A percentile compares a stretch with the other conserved stretches of the same genome.
These are phyloP conservation scores for Cymodocea nodosa DNA, from an alignment of 116 monocot species.

Conservation along the genomic window DNA sequence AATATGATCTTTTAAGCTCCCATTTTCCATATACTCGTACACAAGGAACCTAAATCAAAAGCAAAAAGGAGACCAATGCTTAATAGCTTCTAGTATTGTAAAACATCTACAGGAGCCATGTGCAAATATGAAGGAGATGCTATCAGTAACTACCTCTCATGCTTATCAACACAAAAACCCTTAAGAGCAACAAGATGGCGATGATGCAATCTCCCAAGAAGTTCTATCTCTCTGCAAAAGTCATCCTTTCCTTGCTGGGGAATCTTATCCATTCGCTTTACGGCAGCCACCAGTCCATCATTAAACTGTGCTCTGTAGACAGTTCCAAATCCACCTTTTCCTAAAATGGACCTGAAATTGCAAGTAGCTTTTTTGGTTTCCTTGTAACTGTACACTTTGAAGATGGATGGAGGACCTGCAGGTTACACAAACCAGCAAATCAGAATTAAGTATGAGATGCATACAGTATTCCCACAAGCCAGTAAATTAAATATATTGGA, in stretches of 20 bases:
- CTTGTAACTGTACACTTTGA: constrained; percentile 57
- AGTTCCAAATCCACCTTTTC: constrained; percentile 66
- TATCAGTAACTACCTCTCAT: constrained; percentile 32
- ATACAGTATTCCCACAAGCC: no score
- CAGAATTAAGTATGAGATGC: not conserved
- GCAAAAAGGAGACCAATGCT: not conserved
- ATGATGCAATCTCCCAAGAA: constrained; percentile 72
- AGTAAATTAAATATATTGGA: no score
- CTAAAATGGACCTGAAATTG: constrained; percentile 54
- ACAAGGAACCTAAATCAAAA: constrained; percentile 47
- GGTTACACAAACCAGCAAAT: not conserved
- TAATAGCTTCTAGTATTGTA: not conserved
- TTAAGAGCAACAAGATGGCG: constrained; percentile 80
- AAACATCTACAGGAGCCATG: not conserved
- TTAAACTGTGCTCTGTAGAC: constrained; percentile 69
- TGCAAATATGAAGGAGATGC: not conserved
- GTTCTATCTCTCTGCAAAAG: constrained; percentile 65
- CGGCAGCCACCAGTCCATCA: constrained; percentile 46
- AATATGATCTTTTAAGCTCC: constrained; percentile 81
- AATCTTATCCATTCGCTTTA: constrained; percentile 53
- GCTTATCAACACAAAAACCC: constrained; percentile 55
- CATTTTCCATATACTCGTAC: constrained; percentile 95
- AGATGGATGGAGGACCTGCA: constrained; percentile 46
- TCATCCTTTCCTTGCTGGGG: constrained; percentile 38
- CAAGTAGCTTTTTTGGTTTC: constrained; percentile 61